Evolutionary conservation across 306 rosid genomes (phyloP), one percentile per base, ranked within the genome.

Genomic region (Trifolium dubium): DNA sequence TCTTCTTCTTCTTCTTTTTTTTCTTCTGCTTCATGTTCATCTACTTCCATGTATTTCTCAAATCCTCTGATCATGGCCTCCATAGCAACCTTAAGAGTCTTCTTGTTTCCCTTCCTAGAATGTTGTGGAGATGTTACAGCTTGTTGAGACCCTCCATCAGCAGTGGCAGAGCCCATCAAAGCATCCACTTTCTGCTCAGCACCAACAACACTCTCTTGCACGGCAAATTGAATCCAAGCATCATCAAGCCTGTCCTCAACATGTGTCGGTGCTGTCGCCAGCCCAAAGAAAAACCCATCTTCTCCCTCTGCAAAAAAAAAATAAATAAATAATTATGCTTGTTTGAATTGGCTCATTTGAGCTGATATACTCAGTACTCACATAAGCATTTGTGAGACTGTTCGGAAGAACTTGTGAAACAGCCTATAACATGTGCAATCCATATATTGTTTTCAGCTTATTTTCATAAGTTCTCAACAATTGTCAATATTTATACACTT

Each of bases 261-360:
- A 71, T 94, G 98, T 39, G 98, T 97, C 6, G 98, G 98, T 23
- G 97, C 98, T 4, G 97, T 94, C 1, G 97, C 98, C 71, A 94
- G 65, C 63, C 98, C 97, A 68, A 94, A 94, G 90, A 94, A 91
- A 79, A 94, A 94, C 34, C 69, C 88, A 56, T 76, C 76, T 66
- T 75, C 89, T 14, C 79, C 88, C 60, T 88, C 97, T 91, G 81
- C 88, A 82, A 23, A 5, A 23, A 13, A 0, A 8, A 3, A 4
- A 1, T n/a, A 23, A 23, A 23, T 23, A 3, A 37, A 37, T 6
- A n/a, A 64, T 1, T 47, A 2, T n/a, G 0, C 14, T 4, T 10
- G n/a, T 10, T 56, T 56, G 15, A 8, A 23, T 55, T 10, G 6
- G 6, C 62, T 23, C 34, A 55, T 28, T 55, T 55, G 34, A 55